Evolutionary conservation across 371 early-diverging fungal species (phyloP), one percentile per base, ranked within the genome.

Genomic region (Nematocida ironsii): DNA sequence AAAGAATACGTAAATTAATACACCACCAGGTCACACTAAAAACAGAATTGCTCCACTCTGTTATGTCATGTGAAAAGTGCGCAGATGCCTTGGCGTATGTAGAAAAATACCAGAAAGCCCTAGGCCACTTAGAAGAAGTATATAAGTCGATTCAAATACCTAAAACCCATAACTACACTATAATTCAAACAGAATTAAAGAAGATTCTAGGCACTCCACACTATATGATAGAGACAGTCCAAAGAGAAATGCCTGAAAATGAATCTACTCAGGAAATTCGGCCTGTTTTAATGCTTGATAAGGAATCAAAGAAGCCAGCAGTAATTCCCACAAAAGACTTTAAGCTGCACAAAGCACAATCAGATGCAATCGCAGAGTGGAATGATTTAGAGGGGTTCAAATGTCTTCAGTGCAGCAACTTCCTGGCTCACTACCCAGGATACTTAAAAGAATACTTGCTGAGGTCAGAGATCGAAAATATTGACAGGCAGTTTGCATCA

Each of bases 391-490:
- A n/a, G 16, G 52, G 7, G 4, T 56, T 72, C 13, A 69, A 60
- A 50, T 72, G 80, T 42, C 18, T 72, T 18, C 33, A 18, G 27
- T 85, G 86, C 72, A 9, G 18, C 11, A 27, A 81, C 18, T 84
- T 84, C 58, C 33, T n/a, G 25, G 47, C 7, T 25, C 86, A 86
- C 60, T 86, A 85, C 58, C 42, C 5, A 56, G 54, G 72, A 33
- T 48, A 47, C 54, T 33, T 81, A 18, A 47, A 70, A 52, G 68
- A 57, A 23, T 23, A 44, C 9, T 2, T 18, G n/a, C 57, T 69
- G 16, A 25, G 72, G 62, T 48, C 68, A 84, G 73, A 66, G 83
- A 82, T 58, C 57, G 27, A 23, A 74, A 54, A 27, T 6, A 64
- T 64, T 6, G 64, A 64, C 44, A 13, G 23, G 44, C 13, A 64